These are phyloP conservation scores for Mycosphaerella arachidis DNA, from an alignment of 2,329 filamentous ascomycete genomes.

Conservation along the genomic window DNA sequence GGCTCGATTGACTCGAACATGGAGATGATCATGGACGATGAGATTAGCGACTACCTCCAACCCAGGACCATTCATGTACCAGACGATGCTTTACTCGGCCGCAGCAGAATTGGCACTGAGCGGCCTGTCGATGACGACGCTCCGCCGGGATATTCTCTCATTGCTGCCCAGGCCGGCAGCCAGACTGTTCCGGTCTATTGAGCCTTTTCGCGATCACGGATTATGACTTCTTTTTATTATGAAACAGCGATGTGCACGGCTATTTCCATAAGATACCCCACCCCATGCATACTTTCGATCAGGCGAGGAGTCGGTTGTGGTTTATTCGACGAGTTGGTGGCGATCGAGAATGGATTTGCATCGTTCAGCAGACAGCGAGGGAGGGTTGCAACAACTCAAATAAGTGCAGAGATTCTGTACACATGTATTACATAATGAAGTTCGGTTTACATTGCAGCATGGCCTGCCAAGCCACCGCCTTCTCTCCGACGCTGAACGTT, in stretches of 20 bases:
- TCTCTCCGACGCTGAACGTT: not conserved
- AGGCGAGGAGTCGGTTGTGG: not conserved
- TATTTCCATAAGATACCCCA: slow-evolving; percentile 9
- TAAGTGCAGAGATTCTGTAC: not conserved
- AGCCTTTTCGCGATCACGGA: not conserved
- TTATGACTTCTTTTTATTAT: not conserved
- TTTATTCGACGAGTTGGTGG: not conserved
- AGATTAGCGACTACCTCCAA: slow-evolving; percentile 31
- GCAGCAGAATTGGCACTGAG: slow-evolving; percentile 22
- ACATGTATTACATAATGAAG: not conserved
- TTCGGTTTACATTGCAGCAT: not conserved
- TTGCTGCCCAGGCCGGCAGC: slow-evolving; percentile 5
- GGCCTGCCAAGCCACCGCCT: not conserved
- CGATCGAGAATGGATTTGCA: not conserved
- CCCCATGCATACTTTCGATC: slow-evolving; percentile 8
- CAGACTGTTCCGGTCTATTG: slow-evolving; percentile 12
- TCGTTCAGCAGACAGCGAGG: not conserved
- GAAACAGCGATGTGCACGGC: not conserved
- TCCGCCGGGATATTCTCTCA: slow-evolving; percentile 27
- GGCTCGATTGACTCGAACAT: slow-evolving; percentile 15
- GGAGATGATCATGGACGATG: slow-evolving; percentile 26
- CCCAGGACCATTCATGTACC: slow-evolving; percentile 35
- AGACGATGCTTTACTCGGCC: slow-evolving; percentile 17
- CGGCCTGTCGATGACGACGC: slow-evolving; percentile 15
- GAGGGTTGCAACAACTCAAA: not conserved